Base-by-base conservation (phyloP, 768 basidiomycete species). In the Pisolithus orientalis region DNA sequence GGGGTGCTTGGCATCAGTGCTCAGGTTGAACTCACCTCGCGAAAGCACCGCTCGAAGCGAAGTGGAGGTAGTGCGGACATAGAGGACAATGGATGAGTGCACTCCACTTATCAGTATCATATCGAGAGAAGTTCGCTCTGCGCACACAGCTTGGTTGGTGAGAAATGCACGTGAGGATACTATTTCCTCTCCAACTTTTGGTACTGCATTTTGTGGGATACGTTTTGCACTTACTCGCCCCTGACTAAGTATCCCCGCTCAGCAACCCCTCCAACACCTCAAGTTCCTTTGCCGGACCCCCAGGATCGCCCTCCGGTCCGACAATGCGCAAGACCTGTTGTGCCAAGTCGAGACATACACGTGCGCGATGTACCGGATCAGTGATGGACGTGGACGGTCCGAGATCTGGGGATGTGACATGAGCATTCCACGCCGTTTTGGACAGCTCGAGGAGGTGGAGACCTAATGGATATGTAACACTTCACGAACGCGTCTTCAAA, bases 391-490 rank as follows among this genome's bases (percentile, higher is more conserved):
- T 40, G 13, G 17, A 25, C 10, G 55, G 54, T 16, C 56, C 51
- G 6, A 51, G 45, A 13, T 54, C 39, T 43, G 69, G 64, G 43
- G 63, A 59, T 3, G 70, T 69, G 17, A 83, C 61, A 24, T 72
- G 64, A 13, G 72, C 76, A 62, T 92, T 90, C 89, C 89, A 91
- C 6, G 75, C 72, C 0, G 86, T 84, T 71, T 90, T 90, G 1
- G 87, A 78, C 62, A 89, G 67, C 61, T 91, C 89, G 17, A 90
- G 64, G 10, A 82, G 68, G 65, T 92, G 90, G 70, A 89, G 73
- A 13, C 88, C 89, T 92, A 37, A 21, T 21, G 21, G 44, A n/a
- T 39, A 52, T 45, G 21, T 39, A 28, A 47, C 16, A 17, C 13
- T 38, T 32, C 40, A 21, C 3, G 47, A 32, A 24, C 21, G 40